A percentile compares a stretch with the other conserved stretches of the same genome.
phyloP scores from a whole-genome alignment of 1,284 basidiomycete genomes.

The Chondrostereum purpureum region DNA sequence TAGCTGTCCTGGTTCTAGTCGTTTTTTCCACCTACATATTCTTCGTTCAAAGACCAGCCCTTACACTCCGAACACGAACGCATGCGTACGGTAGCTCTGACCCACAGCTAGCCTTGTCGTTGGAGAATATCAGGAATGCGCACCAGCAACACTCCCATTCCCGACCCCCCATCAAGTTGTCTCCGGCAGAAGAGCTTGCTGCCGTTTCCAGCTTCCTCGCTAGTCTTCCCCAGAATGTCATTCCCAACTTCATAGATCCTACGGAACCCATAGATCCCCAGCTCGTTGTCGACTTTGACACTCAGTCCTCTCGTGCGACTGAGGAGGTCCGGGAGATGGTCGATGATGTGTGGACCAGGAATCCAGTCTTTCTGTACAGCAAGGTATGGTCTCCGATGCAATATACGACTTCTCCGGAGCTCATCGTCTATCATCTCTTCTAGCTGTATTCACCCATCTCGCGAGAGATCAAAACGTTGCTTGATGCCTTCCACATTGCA shows the following conservation, averaged over 20 bases:
- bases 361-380: slow-evolving; percentile 75
- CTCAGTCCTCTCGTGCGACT: slow-evolving; percentile 45
- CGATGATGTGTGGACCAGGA: slow-evolving; percentile 60
- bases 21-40: slow-evolving; percentile 47
- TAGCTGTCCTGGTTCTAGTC: slow-evolving; percentile 45
- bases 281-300: slow-evolving; percentile 80
- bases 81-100: slow-evolving; percentile 32
- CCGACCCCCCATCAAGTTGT: slow-evolving; percentile 38
- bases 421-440: slow-evolving; percentile 6
- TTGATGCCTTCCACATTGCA: neutral
- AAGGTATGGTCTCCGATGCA: slow-evolving; percentile 45
- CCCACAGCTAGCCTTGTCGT: slow-evolving; percentile 23
- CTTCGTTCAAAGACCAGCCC: slow-evolving; percentile 25
- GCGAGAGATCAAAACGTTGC: slow-evolving; percentile 56
- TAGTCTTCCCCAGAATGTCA: slow-evolving; percentile 71
- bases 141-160: slow-evolving; percentile 13
- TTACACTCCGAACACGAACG: slow-evolving; percentile 32
- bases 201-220: slow-evolving; percentile 75
- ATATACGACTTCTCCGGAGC: neutral
- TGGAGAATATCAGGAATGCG: slow-evolving; percentile 27
- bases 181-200: slow-evolving; percentile 64
- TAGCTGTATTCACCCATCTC: slow-evolving; percentile 58
- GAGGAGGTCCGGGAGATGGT: slow-evolving; percentile 53
- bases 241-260: slow-evolving; percentile 66
- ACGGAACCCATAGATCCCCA: slow-evolving; percentile 65